Evolutionary conservation across 371 early-diverging fungal genomes (phyloP).

Genomic region (Entomophthora muscae): DNA sequence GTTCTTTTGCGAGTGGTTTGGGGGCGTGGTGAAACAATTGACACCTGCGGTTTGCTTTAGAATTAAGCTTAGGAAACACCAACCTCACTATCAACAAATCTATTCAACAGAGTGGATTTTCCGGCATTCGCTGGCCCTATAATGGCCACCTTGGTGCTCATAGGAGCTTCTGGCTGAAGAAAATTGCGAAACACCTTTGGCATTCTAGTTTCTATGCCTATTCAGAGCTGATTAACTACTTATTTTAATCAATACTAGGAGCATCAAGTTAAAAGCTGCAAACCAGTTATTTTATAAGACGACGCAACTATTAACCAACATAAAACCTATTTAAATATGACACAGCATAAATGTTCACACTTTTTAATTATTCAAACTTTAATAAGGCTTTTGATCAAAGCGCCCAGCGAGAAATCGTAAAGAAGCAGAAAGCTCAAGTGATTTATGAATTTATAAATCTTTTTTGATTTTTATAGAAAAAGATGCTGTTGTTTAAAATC

Average conservation of each 20-base stretch:
- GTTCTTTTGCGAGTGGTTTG: slow-evolving; percentile 3
- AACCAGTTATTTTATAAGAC: not conserved
- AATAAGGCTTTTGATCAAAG: not conserved
- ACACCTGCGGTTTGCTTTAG: not conserved
- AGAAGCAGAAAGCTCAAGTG: too few relatives aligned
- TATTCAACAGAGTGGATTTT: not conserved
- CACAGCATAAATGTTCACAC: not conserved
- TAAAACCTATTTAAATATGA: not conserved
- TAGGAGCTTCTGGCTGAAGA: not conserved
- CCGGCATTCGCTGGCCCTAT: slow-evolving; percentile 5
- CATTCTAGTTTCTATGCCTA: not conserved
- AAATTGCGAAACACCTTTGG: not conserved
- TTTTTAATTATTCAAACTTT: not conserved
- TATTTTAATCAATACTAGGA: not conserved
- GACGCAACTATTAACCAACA: not conserved
- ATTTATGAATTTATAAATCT: too few relatives aligned
- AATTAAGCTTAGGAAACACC: not conserved
- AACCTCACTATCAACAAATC: not conserved
- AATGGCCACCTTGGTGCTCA: not conserved
- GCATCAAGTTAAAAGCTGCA: not conserved
- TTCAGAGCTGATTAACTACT: not conserved
- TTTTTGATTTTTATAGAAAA: too few relatives aligned
- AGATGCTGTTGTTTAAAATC: too few relatives aligned
- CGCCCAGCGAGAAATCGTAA: too few relatives aligned
- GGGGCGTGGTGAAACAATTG: not conserved